Base-by-base conservation (phyloP, 108 stramenopile species). In the Fragilaria radians region DNA sequence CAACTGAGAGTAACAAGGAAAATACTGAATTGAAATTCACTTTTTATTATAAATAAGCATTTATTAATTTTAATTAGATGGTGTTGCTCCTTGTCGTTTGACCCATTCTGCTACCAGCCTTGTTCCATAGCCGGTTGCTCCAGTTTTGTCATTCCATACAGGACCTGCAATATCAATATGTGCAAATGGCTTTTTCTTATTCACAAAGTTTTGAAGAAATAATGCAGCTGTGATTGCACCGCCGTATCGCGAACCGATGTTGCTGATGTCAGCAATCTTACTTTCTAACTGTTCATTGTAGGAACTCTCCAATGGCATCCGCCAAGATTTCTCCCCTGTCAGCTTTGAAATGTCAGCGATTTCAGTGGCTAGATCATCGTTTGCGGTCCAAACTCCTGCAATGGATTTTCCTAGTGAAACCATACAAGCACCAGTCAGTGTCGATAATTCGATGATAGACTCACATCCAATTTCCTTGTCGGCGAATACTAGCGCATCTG, bases 71-170 rank as follows among this genome's bases (percentile, higher is more conserved):
- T n/a, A n/a, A n/a, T n/a, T n/a, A n/a, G n/a, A n/a, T n/a, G n/a
- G n/a, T n/a, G n/a, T n/a, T n/a, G n/a, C n/a, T n/a, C 36, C 36
- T 11, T 42, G 7, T 7, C 36, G 36, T 11, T 14, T 51, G 3
- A 88, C 76, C 82, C 83, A 90, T 36, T 85, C 65, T 2, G 61
- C 60, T 0, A 86, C 73, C 34, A 83, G 54, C 72, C 78, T 81
- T 11, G 82, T 83, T 34, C 91, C 91, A 58, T 77, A 92, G 25
- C 91, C 91, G 23, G 88, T 92, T 34, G 85, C 76, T 1, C 80
- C 83, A 32, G 23, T 60, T 54, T 79, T 72, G 36, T 66, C 65
- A 58, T 82, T 76, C 91, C 91, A 92, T 4, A 88, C 78, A 30
- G 78, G 78, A 48, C 64, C 64, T 14, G 64, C 64, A 46, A 68